A percentile compares a stretch with the other conserved stretches of the same genome.
Evolutionary conservation across 116 monocot genomes (phyloP).

Genomic region (Thalassia testudinum): DNA sequence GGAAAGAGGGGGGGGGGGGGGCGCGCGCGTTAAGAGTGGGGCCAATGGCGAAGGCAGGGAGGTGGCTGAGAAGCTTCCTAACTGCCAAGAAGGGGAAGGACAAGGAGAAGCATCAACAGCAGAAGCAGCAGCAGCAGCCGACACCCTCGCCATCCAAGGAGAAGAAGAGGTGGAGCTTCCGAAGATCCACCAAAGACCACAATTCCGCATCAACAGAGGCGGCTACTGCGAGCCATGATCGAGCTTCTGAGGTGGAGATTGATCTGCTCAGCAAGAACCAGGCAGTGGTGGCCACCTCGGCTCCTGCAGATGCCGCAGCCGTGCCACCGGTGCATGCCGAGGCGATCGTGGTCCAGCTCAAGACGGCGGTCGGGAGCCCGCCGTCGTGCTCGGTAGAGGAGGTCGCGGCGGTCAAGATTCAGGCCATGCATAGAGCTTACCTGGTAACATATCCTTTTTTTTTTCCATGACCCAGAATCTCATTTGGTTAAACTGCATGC

Average conservation of each 20-base stretch:
- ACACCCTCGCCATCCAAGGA: conserved; percentile 21
- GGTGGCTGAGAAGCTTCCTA: conserved; percentile 61
- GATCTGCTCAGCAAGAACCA: conserved; percentile 40
- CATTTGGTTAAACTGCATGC: background rate
- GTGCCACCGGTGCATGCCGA: conserved; percentile 41
- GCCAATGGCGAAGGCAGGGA: conserved; percentile 61
- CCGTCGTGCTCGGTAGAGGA: conserved; percentile 17
- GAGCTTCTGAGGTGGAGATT: conserved; percentile 9
- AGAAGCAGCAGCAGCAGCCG: background rate
- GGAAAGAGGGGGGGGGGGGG: background rate
- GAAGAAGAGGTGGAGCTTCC: conserved; percentile 81
- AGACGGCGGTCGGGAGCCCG: conserved; percentile 1
- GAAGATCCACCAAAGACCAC: conserved; percentile 16
- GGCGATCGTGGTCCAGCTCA: conserved; percentile 29
- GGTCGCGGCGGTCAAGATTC: conserved; percentile 38
- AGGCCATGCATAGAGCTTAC: conserved; percentile 37
- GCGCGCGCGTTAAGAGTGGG: background rate
- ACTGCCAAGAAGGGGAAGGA: conserved; percentile 37
- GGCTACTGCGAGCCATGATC: background rate
- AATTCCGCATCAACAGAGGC: background rate
- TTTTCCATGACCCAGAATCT: background rate
- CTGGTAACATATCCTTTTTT: conserved; percentile 13
- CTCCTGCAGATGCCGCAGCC: conserved; percentile 41
- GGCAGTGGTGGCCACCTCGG: conserved; percentile 50
- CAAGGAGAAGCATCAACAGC: conserved; percentile 11